phyloP scores from a whole-genome alignment of 208 protist genomes.

The Crithidia brevicula region DNA sequence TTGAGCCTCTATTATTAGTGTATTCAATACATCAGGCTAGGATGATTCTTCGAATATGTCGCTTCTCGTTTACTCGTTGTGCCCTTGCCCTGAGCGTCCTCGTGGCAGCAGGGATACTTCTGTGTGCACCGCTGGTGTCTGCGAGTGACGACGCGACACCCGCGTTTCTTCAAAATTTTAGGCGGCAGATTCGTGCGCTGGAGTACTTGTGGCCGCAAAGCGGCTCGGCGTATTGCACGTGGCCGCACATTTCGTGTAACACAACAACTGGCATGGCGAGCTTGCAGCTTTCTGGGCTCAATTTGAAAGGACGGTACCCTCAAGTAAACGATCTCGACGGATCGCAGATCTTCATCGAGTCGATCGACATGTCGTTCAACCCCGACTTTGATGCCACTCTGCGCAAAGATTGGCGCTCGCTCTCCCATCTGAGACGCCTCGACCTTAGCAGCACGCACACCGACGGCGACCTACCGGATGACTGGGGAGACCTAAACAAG shows the following conservation, averaged over 20 bases:
- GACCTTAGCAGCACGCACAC: conserved; percentile 11
- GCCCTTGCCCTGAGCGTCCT: neutral
- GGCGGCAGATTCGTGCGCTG: neutral
- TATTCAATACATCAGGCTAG: neutral
- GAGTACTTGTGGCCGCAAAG: neutral
- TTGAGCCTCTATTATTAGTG: too few species aligned
- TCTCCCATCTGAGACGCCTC: neutral
- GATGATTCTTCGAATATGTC: conserved; percentile 1
- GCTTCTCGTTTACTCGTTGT: neutral
- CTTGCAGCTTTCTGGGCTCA: neutral
- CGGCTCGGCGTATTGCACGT: neutral
- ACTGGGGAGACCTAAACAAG: conserved; percentile 7
- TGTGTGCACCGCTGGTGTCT: neutral
- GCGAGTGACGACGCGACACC: neutral
- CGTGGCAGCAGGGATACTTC: neutral
- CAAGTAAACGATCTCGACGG: neutral
- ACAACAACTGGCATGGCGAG: neutral
- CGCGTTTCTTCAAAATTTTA: neutral
- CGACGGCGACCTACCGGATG: neutral
- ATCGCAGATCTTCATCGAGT: conserved; percentile 4
- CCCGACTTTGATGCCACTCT: neutral
- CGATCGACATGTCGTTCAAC: conserved; percentile 9
- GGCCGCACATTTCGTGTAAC: neutral
- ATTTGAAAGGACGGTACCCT: neutral
- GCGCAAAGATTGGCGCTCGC: neutral